Conservation (phyloP, 169 alveolate species). For the Cryptosporidium sp. region DNA sequence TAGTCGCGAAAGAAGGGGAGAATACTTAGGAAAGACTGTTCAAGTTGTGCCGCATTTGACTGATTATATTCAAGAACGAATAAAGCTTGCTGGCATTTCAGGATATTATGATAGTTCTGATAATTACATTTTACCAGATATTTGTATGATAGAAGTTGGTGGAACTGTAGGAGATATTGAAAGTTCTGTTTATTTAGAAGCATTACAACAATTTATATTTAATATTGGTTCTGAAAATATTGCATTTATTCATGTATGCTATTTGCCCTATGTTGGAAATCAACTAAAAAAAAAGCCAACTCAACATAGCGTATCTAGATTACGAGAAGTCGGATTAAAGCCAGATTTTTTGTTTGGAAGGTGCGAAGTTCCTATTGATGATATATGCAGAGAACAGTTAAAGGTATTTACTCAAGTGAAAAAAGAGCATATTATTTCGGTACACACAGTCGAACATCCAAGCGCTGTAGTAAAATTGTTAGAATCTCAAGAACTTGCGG, state of each 20-base stretch:
- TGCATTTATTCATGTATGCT: slow-evolving; percentile 87
- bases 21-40: slow-evolving; percentile 96
- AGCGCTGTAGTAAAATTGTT: slow-evolving; percentile 67
- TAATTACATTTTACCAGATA: slow-evolving; percentile 85
- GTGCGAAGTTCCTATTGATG: slow-evolving; percentile 68
- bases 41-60: slow-evolving; percentile 89
- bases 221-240: slow-evolving; percentile 87
- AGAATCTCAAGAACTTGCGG: slow-evolving; percentile 75
- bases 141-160: slow-evolving; percentile 96
- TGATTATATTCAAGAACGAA: slow-evolving; percentile 77
- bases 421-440: slow-evolving; percentile 71
- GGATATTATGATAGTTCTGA: slow-evolving; percentile 80
- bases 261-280: slow-evolving; percentile 91
- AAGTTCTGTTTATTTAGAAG: slow-evolving; percentile 93
- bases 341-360: slow-evolving; percentile 85
- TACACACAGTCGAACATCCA: slow-evolving; percentile 77
- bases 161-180: slow-evolving; percentile 97
- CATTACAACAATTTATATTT: slow-evolving; percentile 89
- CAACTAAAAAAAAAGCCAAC: slow-evolving; percentile 94
- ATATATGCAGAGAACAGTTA: slow-evolving; percentile 41
- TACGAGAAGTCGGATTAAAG: slow-evolving; percentile 85
- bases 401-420: slow-evolving; percentile 75
- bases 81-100: slow-evolving; percentile 50
- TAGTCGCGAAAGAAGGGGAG: slow-evolving; percentile 93
- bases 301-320: slow-evolving; percentile 92